Evolutionary conservation across 306 rosid genomes (phyloP).

Genomic region (Hylodesmum podocarpum): DNA sequence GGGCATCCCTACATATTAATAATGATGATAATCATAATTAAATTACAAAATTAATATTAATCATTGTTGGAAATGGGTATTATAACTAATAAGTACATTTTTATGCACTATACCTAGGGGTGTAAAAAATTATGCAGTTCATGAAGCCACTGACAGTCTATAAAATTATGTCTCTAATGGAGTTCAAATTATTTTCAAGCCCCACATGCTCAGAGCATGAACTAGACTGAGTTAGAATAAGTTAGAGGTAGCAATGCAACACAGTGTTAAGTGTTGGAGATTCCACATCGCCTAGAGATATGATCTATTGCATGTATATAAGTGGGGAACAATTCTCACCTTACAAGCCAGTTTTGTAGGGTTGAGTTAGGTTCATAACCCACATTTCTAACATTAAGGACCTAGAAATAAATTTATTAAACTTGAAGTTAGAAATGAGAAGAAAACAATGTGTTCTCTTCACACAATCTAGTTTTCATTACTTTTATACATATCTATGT

Average conservation of each 20-base stretch:
- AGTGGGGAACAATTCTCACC: too few species aligned
- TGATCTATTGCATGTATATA: too few species aligned
- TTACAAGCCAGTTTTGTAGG: too few species aligned
- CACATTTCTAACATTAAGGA: too few species aligned
- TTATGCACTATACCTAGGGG: neutral
- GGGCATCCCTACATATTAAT: slow-evolving; percentile 62
- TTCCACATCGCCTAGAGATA: too few species aligned
- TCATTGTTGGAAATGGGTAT: neutral
- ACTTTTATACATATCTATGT: too few species aligned
- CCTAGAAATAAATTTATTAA: neutral
- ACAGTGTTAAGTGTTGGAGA: too few species aligned
- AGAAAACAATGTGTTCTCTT: too few species aligned
- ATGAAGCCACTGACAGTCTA: neutral
- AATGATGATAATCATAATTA: slow-evolving; percentile 11
- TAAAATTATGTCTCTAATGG: neutral
- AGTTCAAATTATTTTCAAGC: neutral
- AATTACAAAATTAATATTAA: neutral
- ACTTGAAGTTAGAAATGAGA: too few species aligned
- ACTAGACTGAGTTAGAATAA: neutral
- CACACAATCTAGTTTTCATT: too few species aligned
- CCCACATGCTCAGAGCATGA: neutral
- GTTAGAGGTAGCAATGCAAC: neutral
- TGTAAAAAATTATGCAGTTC: neutral
- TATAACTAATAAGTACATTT: neutral
- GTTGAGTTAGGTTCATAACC: too few species aligned